Conservation (phyloP, 2,329 filamentous ascomycete species). For the Stagonosporopsis chrysanthemi region DNA sequence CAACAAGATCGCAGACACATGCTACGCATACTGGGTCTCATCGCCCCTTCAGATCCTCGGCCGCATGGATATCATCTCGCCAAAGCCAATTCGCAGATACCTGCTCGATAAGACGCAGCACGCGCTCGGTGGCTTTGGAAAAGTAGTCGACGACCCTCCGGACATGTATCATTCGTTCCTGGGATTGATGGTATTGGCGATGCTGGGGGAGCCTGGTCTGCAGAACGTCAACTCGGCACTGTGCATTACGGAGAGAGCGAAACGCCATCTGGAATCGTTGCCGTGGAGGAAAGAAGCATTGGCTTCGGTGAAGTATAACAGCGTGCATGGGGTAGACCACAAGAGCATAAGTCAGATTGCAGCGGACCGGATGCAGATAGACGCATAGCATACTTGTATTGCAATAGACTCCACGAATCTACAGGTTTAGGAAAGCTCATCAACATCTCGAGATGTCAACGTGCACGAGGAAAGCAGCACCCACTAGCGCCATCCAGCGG, state of each 20-base stretch:
- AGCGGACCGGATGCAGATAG: constrained; percentile 9
- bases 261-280: constrained; percentile 46
- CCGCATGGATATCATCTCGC: constrained; percentile 64
- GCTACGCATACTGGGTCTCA: constrained; percentile 92
- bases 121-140: constrained; percentile 65
- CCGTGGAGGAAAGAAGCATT: constrained; percentile 46
- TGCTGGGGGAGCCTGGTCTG: constrained; percentile 74
- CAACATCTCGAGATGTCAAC: background rate
- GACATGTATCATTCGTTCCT: constrained; percentile 90
- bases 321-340: constrained; percentile 1
- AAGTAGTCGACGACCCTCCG: constrained; percentile 56
- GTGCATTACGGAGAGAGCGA: constrained; percentile 72
- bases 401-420: background rate
- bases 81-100: constrained; percentile 72
- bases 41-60: constrained; percentile 60
- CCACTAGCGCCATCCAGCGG: constrained; percentile 3
- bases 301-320: constrained; percentile 1
- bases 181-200: constrained; percentile 79
- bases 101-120: constrained; percentile 88
- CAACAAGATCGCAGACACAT: constrained; percentile 94
- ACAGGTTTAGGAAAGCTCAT: background rate
- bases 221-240: constrained; percentile 76
- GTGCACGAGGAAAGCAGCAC: background rate
- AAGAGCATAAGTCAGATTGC: constrained; percentile 10
- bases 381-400: constrained; percentile 6